phyloP scores from a whole-genome alignment of 2,329 filamentous ascomycete genomes.

The Penicillium sp. region DNA sequence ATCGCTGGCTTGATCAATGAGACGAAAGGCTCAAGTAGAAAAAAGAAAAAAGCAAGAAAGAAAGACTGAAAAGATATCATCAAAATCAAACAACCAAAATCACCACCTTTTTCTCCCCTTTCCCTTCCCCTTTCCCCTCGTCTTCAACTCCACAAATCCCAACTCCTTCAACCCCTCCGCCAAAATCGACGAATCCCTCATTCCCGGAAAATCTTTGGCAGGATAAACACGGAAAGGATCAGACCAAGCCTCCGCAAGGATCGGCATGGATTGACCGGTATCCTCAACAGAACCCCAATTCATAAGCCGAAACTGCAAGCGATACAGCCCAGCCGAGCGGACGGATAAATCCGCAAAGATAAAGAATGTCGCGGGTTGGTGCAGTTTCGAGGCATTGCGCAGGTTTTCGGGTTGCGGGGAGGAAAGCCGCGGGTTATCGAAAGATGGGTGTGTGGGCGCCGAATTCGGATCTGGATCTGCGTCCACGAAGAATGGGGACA shows the following conservation, averaged over 20 bases:
- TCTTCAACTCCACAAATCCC: conserved; percentile 48
- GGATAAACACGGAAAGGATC: conserved; percentile 47
- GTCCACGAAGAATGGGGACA: conserved; percentile 48
- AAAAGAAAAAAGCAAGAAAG: not conserved
- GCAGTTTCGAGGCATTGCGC: conserved; percentile 17
- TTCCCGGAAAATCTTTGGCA: conserved; percentile 51
- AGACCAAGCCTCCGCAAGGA: conserved; percentile 46
- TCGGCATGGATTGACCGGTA: conserved; percentile 40
- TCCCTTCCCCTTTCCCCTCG: conserved; percentile 40
- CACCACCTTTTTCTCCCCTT: conserved; percentile 35
- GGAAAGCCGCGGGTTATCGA: conserved; percentile 12
- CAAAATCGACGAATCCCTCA: conserved; percentile 45
- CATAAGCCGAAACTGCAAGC: conserved; percentile 52
- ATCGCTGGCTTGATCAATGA: not conserved
- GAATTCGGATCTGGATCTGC: conserved; percentile 49
- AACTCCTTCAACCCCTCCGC: conserved; percentile 45
- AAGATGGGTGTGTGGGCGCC: conserved; percentile 43
- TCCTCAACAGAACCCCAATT: conserved; percentile 42
- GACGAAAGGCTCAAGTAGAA: not conserved
- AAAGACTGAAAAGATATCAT: not conserved
- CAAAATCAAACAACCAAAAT: not conserved
- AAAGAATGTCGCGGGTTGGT: conserved; percentile 49
- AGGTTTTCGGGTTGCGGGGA: conserved; percentile 8
- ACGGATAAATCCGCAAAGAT: conserved; percentile 54
- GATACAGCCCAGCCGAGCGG: conserved; percentile 49